Percentiles rank a stretch among this genome's conserved stretches.
Evolutionary conservation across 192 early-diverging fungal genomes (phyloP).

Genomic region (Gonapodya sp.): DNA sequence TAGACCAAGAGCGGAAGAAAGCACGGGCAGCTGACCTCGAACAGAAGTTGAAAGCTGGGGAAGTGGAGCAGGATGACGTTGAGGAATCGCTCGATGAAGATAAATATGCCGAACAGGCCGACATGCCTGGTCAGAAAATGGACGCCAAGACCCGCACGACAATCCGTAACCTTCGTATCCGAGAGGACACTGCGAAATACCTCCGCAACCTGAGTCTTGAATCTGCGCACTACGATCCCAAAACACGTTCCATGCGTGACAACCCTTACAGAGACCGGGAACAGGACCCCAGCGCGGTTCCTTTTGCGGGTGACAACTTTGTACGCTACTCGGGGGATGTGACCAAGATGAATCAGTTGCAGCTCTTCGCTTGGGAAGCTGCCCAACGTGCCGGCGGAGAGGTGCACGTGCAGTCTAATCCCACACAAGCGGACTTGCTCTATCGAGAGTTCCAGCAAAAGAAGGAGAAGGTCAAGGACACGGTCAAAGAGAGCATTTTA

Average conservation of each 20-base stretch:
- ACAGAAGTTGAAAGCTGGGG: constrained; percentile 26
- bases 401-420: constrained; percentile 88
- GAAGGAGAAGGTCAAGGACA: constrained; percentile 66
- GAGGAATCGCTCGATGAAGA: constrained; percentile 66
- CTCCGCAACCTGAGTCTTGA: constrained; percentile 88
- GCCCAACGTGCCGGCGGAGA: constrained; percentile 64
- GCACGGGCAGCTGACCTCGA: constrained; percentile 67
- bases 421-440: constrained; percentile 86
- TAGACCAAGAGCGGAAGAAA: constrained; percentile 79
- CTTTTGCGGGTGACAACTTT: constrained; percentile 89
- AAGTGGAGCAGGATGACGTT: constrained; percentile 30
- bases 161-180: constrained; percentile 94
- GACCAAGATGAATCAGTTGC: constrained; percentile 66
- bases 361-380: constrained; percentile 93
- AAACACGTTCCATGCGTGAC: constrained; percentile 97
- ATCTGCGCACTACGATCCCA: constrained; percentile 97
- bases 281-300: constrained; percentile 11
- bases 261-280: constrained; percentile 34
- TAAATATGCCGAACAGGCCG: constrained; percentile 75
- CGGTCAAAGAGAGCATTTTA: constrained; percentile 65
- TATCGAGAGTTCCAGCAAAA: constrained; percentile 78
- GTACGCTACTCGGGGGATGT: constrained; percentile 80
- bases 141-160: constrained; percentile 87
- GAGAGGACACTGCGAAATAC: constrained; percentile 99
- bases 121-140: constrained; percentile 74